phyloP scores from a whole-genome alignment of 176 grass and related monocot genomes.

The Tillandsia fasciculata region DNA sequence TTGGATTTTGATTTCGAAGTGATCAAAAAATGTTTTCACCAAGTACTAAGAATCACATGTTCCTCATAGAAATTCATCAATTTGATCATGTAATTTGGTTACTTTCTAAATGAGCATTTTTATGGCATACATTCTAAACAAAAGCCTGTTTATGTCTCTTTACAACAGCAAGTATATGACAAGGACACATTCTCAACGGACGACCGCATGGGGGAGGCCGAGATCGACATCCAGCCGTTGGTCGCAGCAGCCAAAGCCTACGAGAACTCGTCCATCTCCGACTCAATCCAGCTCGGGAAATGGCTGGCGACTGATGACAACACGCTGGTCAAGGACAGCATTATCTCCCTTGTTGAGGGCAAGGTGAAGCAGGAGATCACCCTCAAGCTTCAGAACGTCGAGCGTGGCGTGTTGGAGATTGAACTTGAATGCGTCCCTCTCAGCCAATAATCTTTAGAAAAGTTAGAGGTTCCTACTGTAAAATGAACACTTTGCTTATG shows the following conservation, averaged over 20 bases:
- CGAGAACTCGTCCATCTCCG: constrained; percentile 37
- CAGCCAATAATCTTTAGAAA: constrained; percentile 39
- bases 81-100: too few relatives aligned
- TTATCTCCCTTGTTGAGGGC: constrained; percentile 47
- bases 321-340: constrained; percentile 50
- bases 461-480: too few relatives aligned
- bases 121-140: neutral
- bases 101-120: neutral
- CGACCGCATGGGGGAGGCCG: constrained; percentile 78
- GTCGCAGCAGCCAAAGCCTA: constrained; percentile 68
- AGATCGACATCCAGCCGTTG: constrained; percentile 77
- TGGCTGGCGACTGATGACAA: constrained; percentile 55
- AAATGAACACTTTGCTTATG: too few relatives aligned
- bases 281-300: constrained; percentile 56
- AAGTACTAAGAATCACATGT: too few relatives aligned
- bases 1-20: neutral
- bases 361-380: constrained; percentile 74
- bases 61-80: too few relatives aligned
- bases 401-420: constrained; percentile 77
- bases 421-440: constrained; percentile 94
- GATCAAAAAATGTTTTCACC: neutral
- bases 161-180: constrained; percentile 68
- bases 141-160: constrained; percentile 16
- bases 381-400: constrained; percentile 74
- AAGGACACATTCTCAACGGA: constrained; percentile 89